Evolutionary conservation across 192 early-diverging fungal genomes (phyloP), one percentile per base, ranked within the genome.

Genomic region (Umbelopsis isabellina): DNA sequence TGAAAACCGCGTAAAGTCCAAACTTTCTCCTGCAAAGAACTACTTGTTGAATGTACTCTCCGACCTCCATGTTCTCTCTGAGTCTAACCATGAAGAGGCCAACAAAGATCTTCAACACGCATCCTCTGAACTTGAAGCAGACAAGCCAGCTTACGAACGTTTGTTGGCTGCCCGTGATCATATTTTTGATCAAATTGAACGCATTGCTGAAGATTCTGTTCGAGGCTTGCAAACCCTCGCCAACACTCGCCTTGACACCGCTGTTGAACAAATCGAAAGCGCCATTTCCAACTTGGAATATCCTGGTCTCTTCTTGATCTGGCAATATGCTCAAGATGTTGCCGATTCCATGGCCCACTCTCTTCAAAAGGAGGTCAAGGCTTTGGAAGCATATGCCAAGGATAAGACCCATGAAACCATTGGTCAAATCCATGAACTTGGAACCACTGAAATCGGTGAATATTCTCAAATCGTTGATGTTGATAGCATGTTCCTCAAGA

Each of bases 1-100:
- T 23, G 95, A 97, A 81, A 97, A 99, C 79, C 91, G 98, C 21
- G 87, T 91, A 61, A 92, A 92, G 71, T 93, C 93, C 47, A 99
- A 99, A 83, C 81, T 99, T 37, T 91, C 93, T 2, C 98, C 98
- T 1, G 96, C 95, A 30, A 93, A 96, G 80, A 87, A 92, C 70
- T 99, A 96, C 72, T 82, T 97, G 7, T 80, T 83, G 53, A 96
- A 97, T 75, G 83, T 98, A 49, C 83, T 99, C 37, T 75, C 74
- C 68, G 98, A 99, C 71, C 81, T 97, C 65, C 78, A 84, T 65
- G 73, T 88, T 10, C 76, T 97, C 15, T 87, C 92, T 4, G 87
- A 87, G 37, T 85, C 87, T 50, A 97, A 96, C 77, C 80, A 82
- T 47, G 79, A 80, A 16, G 78, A 84, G 22, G 89, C 91, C 8